These are phyloP conservation scores for Fusarium humuli DNA, from an alignment of 2,329 filamentous ascomycete species.

Conservation along the genomic window DNA sequence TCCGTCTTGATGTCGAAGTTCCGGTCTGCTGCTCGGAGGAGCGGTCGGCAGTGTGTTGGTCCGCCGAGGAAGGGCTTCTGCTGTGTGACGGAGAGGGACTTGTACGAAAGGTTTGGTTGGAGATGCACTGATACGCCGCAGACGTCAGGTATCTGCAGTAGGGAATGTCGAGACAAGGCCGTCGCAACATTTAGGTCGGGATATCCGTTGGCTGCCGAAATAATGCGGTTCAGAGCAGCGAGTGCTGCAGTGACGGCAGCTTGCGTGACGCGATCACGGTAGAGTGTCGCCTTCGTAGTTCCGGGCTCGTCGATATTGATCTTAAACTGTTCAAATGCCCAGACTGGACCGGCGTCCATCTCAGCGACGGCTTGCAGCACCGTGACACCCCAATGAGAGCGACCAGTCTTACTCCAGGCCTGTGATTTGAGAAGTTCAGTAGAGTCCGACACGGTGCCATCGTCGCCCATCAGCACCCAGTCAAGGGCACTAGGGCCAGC, in stretches of 20 bases:
- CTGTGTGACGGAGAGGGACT: conserved; percentile 7
- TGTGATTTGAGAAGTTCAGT: conserved; percentile 20
- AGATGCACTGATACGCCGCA: conserved; percentile 4
- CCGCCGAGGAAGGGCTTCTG: conserved; percentile 13
- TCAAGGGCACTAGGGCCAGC: conserved; percentile 33
- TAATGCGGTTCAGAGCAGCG: conserved; percentile 17
- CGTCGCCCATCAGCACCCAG: conserved; percentile 34
- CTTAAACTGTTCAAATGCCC: conserved; percentile 35
- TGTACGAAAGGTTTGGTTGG: neutral
- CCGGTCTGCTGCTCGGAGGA: conserved; percentile 18
- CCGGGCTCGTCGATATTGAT: conserved; percentile 25
- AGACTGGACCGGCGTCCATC: conserved; percentile 35
- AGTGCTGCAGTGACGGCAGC: conserved; percentile 22
- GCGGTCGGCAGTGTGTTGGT: conserved; percentile 13
- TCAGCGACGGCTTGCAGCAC: conserved; percentile 33
- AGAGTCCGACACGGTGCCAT: conserved; percentile 19
- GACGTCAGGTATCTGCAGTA: neutral
- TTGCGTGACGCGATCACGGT: conserved; percentile 20
- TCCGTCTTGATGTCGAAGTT: conserved; percentile 18
- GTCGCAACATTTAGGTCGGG: neutral
- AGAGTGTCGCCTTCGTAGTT: conserved; percentile 29
- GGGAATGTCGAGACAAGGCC: neutral
- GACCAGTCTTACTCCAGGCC: conserved; percentile 20
- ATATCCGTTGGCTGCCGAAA: neutral
- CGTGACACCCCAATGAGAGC: conserved; percentile 35